Evolutionary conservation across 768 basidiomycete species (phyloP).

Genomic region (Coprinellus aureogranulatus): DNA sequence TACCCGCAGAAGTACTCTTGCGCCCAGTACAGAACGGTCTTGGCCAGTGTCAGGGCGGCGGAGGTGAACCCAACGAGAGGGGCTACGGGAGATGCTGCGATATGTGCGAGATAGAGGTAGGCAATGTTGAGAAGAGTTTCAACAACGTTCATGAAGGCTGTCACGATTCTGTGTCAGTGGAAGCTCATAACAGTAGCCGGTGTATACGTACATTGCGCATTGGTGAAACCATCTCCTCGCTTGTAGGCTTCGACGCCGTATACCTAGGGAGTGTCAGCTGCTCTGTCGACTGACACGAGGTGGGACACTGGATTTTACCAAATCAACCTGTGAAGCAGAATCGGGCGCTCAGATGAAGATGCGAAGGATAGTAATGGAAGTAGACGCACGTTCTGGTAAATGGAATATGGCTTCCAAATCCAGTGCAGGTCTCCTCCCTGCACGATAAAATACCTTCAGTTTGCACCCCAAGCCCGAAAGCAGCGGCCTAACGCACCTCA

Average conservation of each 20-base stretch:
- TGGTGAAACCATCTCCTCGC: constrained; percentile 74
- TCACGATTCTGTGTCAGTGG: neutral
- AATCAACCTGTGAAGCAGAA: constrained; percentile 9
- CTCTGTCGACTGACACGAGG: neutral
- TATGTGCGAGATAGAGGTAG: constrained; percentile 76
- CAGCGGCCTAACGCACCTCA: constrained; percentile 33
- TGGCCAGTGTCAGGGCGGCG: constrained; percentile 76
- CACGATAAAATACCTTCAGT: neutral
- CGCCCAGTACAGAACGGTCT: constrained; percentile 79
- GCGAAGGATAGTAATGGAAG: neutral
- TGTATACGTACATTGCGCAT: constrained; percentile 66
- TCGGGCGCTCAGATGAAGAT: too few relatives aligned
- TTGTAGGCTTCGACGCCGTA: constrained; percentile 72
- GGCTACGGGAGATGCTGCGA: constrained; percentile 58
- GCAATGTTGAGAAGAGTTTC: constrained; percentile 72
- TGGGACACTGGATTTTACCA: neutral
- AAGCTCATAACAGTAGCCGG: neutral
- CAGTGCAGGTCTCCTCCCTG: constrained; percentile 86
- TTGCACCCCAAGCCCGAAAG: neutral
- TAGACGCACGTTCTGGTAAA: constrained; percentile 65
- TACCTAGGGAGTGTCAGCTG: constrained; percentile 37
- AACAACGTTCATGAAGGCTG: constrained; percentile 76
- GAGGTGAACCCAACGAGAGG: constrained; percentile 72
- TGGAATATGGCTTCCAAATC: constrained; percentile 83
- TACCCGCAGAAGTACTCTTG: constrained; percentile 78